phyloP scores from a whole-genome alignment of 2,329 filamentous ascomycete species.

The Pseudogymnoascus sp. region DNA sequence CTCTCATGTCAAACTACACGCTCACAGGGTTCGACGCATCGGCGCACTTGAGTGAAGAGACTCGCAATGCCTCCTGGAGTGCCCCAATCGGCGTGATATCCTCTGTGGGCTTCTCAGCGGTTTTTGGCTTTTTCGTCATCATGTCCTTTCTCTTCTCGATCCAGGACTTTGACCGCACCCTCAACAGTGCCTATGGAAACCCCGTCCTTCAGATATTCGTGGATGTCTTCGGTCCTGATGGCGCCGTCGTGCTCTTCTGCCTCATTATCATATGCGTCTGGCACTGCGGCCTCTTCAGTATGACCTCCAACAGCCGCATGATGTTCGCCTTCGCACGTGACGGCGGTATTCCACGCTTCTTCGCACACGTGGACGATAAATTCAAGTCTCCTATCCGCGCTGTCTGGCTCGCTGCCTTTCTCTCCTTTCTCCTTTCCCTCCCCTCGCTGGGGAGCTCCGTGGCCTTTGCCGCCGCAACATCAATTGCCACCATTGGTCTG shows the following conservation, averaged over 20 bases:
- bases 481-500: slow-evolving; percentile 47
- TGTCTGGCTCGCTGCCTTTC: slow-evolving; percentile 45
- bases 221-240: slow-evolving; percentile 46
- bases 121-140: slow-evolving; percentile 53
- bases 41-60: slow-evolving; percentile 51
- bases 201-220: slow-evolving; percentile 51
- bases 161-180: slow-evolving; percentile 43
- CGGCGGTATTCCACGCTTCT: slow-evolving; percentile 45
- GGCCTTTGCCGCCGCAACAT: slow-evolving; percentile 49
- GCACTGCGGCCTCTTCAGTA: slow-evolving; percentile 51
- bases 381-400: slow-evolving; percentile 44
- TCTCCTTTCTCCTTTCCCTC: slow-evolving; percentile 47
- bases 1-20: slow-evolving; percentile 46
- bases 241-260: slow-evolving; percentile 46
- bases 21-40: slow-evolving; percentile 47
- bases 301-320: slow-evolving; percentile 50
- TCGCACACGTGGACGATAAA: slow-evolving; percentile 42
- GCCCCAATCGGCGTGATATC: slow-evolving; percentile 50
- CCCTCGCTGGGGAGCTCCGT: slow-evolving; percentile 46
- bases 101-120: slow-evolving; percentile 44
- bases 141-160: slow-evolving; percentile 49
- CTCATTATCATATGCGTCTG: slow-evolving; percentile 51
- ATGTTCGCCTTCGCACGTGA: slow-evolving; percentile 52
- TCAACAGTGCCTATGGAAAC: slow-evolving; percentile 39
- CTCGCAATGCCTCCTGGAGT: slow-evolving; percentile 45